phyloP scores from a whole-genome alignment of 2,329 filamentous ascomycete genomes.

The Fonsecaea pugnacius region DNA sequence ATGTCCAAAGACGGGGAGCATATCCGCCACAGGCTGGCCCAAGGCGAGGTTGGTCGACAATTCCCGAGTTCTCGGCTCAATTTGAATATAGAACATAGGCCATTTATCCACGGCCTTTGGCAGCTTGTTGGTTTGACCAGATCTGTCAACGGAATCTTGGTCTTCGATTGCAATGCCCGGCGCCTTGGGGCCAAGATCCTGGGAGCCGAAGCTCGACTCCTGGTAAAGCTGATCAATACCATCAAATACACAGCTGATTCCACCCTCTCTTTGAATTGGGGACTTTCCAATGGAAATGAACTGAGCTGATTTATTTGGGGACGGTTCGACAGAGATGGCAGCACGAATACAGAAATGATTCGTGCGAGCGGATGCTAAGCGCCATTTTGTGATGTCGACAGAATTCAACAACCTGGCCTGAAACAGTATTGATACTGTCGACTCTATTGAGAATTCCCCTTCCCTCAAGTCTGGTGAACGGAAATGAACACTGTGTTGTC shows the following conservation, averaged over 20 bases:
- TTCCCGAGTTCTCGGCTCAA: slow-evolving; percentile 51
- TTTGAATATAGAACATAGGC: slow-evolving; percentile 85
- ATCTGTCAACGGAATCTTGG: slow-evolving; percentile 41
- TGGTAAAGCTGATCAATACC: slow-evolving; percentile 78
- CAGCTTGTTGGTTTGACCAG: slow-evolving; percentile 40
- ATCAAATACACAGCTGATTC: slow-evolving; percentile 71
- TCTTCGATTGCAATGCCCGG: slow-evolving; percentile 8
- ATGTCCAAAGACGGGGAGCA: slow-evolving; percentile 5
- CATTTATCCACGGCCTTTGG: slow-evolving; percentile 74
- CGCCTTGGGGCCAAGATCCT: slow-evolving; percentile 50
- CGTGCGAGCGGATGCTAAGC: slow-evolving; percentile 70
- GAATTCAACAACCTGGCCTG: slow-evolving; percentile 26
- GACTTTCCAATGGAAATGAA: slow-evolving; percentile 79
- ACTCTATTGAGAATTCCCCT: slow-evolving; percentile 6
- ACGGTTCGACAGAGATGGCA: slow-evolving; percentile 69
- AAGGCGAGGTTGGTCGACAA: slow-evolving; percentile 43
- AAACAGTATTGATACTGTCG: slow-evolving; percentile 19
- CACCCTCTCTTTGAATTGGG: slow-evolving; percentile 62
- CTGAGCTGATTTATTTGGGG: slow-evolving; percentile 73
- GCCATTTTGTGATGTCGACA: slow-evolving; percentile 64
- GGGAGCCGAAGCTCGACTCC: slow-evolving; percentile 73
- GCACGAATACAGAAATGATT: slow-evolving; percentile 67
- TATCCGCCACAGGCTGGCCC: slow-evolving; percentile 39
- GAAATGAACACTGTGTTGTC: slow-evolving; percentile 14
- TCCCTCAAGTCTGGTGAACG: neutral